These are phyloP conservation scores for Kandelia obovata DNA, from an alignment of 345 rosid genomes.

Conservation along the genomic window DNA sequence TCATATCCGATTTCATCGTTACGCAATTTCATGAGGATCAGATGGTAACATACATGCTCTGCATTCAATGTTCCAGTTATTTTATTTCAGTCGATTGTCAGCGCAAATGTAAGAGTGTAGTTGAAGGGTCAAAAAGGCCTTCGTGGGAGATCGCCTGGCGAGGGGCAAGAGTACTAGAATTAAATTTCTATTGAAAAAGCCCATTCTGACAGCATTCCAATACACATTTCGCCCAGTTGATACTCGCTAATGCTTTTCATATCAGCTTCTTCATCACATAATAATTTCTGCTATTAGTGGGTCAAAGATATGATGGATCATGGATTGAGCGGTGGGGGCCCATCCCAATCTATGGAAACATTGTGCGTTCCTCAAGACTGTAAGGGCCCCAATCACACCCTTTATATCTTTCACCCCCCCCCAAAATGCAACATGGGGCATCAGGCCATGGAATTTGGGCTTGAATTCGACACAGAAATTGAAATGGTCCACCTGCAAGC, in stretches of 20 bases:
- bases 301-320: background rate
- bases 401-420: too few relatives aligned
- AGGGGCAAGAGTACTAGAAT: background rate
- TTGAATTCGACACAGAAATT: too few relatives aligned
- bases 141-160: background rate
- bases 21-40: background rate
- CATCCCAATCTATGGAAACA: too few relatives aligned
- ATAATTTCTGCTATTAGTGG: background rate
- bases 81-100: background rate
- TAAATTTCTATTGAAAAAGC: background rate
- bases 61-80: background rate
- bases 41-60: background rate
- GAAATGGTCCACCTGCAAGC: too few relatives aligned
- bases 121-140: background rate
- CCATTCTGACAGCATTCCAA: background rate
- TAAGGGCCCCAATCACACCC: too few relatives aligned
- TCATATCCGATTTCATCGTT: slow-evolving; percentile 17
- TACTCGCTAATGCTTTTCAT: background rate
- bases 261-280: background rate
- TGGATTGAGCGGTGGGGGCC: background rate
- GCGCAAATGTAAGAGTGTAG: background rate
- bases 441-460: too few relatives aligned
- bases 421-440: too few relatives aligned
- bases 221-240: slow-evolving; percentile 1
- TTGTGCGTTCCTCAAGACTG: too few relatives aligned